Conservation (phyloP, 805 yeast genomes). For the Candida maltosa region DNA sequence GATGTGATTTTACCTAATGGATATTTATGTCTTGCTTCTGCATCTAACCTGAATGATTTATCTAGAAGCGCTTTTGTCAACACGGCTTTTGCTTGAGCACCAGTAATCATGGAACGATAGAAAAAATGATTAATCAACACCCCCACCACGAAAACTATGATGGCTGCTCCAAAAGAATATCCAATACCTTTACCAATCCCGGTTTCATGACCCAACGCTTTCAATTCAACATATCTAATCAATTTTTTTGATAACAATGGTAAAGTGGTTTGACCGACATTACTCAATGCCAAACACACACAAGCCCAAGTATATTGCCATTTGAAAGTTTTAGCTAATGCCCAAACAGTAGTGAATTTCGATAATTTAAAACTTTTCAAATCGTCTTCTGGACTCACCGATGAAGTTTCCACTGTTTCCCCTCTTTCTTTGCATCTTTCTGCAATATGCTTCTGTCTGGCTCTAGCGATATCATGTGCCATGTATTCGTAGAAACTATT, state of each 20-base stretch:
- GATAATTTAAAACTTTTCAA: conserved; percentile 29
- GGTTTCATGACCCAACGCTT: conserved; percentile 20
- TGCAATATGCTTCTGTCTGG: conserved; percentile 17
- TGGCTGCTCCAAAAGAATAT: conserved; percentile 36
- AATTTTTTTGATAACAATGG: conserved; percentile 38
- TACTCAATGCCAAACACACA: conserved; percentile 21
- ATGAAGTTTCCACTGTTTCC: conserved; percentile 18
- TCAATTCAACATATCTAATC: conserved; percentile 30
- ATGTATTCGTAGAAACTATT: conserved; percentile 19
- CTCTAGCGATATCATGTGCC: conserved; percentile 18
- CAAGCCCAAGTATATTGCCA: conserved; percentile 32
- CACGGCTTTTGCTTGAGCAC: conserved; percentile 69
- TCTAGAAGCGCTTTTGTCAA: conserved; percentile 67
- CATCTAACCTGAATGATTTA: conserved; percentile 62
- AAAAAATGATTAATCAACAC: conserved; percentile 57
- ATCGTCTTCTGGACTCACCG: conserved; percentile 22
- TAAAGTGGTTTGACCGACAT: conserved; percentile 21
- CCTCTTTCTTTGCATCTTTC: conserved; percentile 25
- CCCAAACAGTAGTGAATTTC: conserved; percentile 16
- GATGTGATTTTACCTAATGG: conserved; percentile 74
- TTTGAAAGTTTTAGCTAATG: conserved; percentile 27
- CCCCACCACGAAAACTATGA: conserved; percentile 26
- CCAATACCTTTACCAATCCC: conserved; percentile 37
- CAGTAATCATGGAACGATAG: conserved; percentile 56
- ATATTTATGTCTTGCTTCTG: conserved; percentile 53